Evolutionary conservation across 305 asterid species (phyloP).

Genomic region (Solanum aculeatissimum): DNA sequence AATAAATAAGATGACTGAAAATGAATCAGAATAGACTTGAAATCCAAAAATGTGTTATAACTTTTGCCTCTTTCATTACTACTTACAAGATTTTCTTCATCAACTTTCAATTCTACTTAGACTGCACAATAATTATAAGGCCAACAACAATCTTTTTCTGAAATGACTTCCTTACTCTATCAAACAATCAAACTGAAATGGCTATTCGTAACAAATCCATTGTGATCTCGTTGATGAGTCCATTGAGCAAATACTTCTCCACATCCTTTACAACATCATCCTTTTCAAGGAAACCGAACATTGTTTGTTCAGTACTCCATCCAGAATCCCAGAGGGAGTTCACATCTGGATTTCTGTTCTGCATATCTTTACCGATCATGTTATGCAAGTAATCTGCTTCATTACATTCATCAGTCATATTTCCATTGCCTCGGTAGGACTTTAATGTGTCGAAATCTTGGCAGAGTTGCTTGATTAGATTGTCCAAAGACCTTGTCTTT

Average conservation of each 20-base stretch:
- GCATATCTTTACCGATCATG: conserved; percentile 56
- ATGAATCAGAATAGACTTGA: not conserved
- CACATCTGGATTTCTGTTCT: conserved; percentile 27
- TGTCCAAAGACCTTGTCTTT: conserved; percentile 46
- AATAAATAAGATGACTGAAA: not conserved
- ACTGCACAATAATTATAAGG: not conserved
- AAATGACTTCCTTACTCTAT: not conserved
- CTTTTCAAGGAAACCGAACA: conserved; percentile 27
- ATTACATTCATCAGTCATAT: conserved; percentile 20
- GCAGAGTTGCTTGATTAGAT: conserved; percentile 51
- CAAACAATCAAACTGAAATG: conserved; percentile 23
- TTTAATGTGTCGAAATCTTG: conserved; percentile 40
- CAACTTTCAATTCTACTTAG: not conserved
- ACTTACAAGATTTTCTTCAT: not conserved
- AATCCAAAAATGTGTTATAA: not conserved
- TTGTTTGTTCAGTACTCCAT: conserved; percentile 31
- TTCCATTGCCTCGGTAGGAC: conserved; percentile 27
- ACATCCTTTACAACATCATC: conserved; percentile 45
- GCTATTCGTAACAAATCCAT: conserved; percentile 26
- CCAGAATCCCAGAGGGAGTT: conserved; percentile 73
- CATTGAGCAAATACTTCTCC: conserved; percentile 55
- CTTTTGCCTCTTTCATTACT: not conserved
- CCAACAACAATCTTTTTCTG: not conserved
- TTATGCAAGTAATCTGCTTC: conserved; percentile 35
- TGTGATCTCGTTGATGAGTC: conserved; percentile 60